A percentile compares a stretch with the other conserved stretches of the same genome.
phyloP scores from a whole-genome alignment of 768 basidiomycete species.

The Sporobolomyces roseus region DNA sequence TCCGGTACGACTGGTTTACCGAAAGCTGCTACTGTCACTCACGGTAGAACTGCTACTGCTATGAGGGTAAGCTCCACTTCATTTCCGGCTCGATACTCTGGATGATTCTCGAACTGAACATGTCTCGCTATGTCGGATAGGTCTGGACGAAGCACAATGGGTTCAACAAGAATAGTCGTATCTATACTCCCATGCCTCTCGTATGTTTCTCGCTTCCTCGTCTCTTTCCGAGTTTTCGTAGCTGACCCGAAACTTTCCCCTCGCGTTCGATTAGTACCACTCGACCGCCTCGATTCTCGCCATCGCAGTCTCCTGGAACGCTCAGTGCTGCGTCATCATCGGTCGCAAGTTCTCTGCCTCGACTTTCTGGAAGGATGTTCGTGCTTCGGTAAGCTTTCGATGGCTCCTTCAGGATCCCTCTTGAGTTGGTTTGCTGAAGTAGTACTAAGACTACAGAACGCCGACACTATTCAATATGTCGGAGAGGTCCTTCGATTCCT shows the following conservation, averaged over 20 bases:
- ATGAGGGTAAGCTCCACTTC: too few relatives aligned
- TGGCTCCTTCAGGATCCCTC: neutral
- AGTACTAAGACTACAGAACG: too few relatives aligned
- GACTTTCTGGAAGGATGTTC: slow-evolving; percentile 37
- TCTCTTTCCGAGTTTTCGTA: too few relatives aligned
- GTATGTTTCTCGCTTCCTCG: slow-evolving; percentile 4
- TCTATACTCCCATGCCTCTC: slow-evolving; percentile 42
- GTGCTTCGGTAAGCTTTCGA: slow-evolving; percentile 8
- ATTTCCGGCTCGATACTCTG: neutral
- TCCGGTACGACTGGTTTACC: slow-evolving; percentile 18
- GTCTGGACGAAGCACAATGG: slow-evolving; percentile 26
- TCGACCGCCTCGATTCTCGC: slow-evolving; percentile 27
- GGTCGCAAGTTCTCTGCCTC: slow-evolving; percentile 37
- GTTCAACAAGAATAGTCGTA: slow-evolving; percentile 19
- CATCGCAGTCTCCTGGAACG: slow-evolving; percentile 30
- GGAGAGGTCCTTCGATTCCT: slow-evolving; percentile 41
- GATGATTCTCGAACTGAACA: neutral
- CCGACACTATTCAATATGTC: slow-evolving; percentile 37
- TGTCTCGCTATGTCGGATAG: too few relatives aligned
- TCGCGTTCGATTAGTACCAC: slow-evolving; percentile 29
- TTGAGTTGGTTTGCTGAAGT: neutral
- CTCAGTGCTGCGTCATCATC: slow-evolving; percentile 30
- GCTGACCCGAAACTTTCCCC: too few relatives aligned
- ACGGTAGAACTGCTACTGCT: slow-evolving; percentile 20
- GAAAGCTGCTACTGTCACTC: slow-evolving; percentile 24